Conservation (phyloP, 2,329 filamentous ascomycete genomes). For the Aspergillus persii region DNA sequence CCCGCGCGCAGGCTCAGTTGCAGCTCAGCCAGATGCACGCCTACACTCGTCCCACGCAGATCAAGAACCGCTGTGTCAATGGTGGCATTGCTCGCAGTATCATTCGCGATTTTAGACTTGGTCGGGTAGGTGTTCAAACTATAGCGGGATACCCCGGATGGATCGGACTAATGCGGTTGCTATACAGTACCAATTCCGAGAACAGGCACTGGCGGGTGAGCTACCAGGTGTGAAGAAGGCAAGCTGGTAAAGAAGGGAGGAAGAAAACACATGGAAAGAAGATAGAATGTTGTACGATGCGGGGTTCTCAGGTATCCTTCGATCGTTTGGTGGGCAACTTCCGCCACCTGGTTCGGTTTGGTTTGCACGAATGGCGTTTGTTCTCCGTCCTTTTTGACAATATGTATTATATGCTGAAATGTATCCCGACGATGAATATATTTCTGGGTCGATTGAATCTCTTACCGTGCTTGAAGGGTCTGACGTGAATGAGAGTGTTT, state of each 20-base stretch:
- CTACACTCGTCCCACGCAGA: conserved; percentile 91
- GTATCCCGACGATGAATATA: neutral
- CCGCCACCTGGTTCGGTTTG: conserved; percentile 9
- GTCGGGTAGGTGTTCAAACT: conserved; percentile 64
- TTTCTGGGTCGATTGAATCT: neutral
- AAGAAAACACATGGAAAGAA: conserved; percentile 2
- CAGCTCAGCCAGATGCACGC: conserved; percentile 92
- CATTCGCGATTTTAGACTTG: conserved; percentile 89
- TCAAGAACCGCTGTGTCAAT: conserved; percentile 88
- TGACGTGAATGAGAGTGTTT: neutral
- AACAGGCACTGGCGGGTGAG: conserved; percentile 80
- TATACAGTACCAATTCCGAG: conserved; percentile 81
- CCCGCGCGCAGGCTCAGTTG: conserved; percentile 87
- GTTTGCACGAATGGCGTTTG: conserved; percentile 29
- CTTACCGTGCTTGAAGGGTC: too few species aligned
- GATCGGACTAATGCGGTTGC: conserved; percentile 19
- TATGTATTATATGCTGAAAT: conserved; percentile 15
- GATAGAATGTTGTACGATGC: conserved; percentile 6
- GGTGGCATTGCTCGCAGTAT: conserved; percentile 89
- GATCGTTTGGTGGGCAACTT: conserved; percentile 13
- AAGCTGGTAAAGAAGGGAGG: conserved; percentile 69
- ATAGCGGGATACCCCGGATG: neutral
- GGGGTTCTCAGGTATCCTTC: neutral
- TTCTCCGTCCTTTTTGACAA: conserved; percentile 9
- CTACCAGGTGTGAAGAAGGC: conserved; percentile 93